These are phyloP conservation scores for Chrysoporthe puriensis DNA, from an alignment of 2,329 filamentous ascomycete species.

Conservation along the genomic window DNA sequence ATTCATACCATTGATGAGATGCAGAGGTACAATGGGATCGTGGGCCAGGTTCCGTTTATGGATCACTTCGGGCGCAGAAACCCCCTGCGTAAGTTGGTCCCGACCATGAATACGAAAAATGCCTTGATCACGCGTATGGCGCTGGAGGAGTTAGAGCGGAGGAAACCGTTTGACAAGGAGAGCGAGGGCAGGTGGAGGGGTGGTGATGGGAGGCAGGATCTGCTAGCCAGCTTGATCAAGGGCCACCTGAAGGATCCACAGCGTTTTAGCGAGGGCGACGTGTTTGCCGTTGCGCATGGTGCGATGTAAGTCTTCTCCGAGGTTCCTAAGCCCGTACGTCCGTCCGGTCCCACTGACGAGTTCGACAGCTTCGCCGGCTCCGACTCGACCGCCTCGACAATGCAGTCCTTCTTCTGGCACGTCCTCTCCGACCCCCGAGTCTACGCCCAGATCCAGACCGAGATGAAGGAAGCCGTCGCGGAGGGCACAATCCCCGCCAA, in stretches of 20 bases:
- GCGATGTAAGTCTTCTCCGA: conserved; percentile 51
- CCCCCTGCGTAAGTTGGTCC: conserved; percentile 50
- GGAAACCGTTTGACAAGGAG: conserved; percentile 51
- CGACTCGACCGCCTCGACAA: conserved; percentile 62
- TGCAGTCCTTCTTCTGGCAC: conserved; percentile 60
- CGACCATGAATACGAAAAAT: conserved; percentile 48
- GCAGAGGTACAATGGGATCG: conserved; percentile 56
- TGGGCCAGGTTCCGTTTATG: conserved; percentile 55
- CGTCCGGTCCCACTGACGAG: conserved; percentile 7
- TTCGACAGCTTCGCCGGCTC: conserved; percentile 57
- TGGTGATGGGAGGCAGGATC: conserved; percentile 51
- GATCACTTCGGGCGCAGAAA: conserved; percentile 53
- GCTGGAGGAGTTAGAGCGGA: conserved; percentile 51
- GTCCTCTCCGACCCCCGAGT: conserved; percentile 49
- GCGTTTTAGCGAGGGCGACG: conserved; percentile 53
- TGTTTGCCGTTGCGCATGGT: conserved; percentile 61
- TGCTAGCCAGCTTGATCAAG: conserved; percentile 55
- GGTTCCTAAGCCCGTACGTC: not conserved
- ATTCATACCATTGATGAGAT: conserved; percentile 57
- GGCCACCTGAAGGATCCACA: conserved; percentile 55
- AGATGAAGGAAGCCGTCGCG: conserved; percentile 48
- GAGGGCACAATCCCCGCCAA: conserved; percentile 40
- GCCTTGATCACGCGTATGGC: conserved; percentile 57
- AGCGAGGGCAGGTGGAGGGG: conserved; percentile 44
- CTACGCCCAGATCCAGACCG: conserved; percentile 44